A percentile compares a stretch with the other conserved stretches of the same genome.
These are phyloP conservation scores for Candida buenavistaensis DNA, from an alignment of 1,139 yeast genomes.

Conservation along the genomic window DNA sequence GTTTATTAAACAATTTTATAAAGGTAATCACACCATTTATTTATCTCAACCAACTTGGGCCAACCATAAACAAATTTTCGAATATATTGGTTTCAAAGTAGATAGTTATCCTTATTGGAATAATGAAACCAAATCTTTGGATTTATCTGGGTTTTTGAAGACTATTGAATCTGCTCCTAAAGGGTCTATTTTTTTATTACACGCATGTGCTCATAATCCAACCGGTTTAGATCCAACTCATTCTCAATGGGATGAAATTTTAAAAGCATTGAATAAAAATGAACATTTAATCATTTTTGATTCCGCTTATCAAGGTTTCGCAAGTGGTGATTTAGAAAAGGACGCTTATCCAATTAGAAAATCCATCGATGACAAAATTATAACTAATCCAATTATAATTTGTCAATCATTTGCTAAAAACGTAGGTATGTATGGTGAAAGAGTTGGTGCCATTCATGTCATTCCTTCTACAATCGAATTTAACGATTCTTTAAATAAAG, in stretches of 20 bases:
- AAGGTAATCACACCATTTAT: slow-evolving; percentile 54
- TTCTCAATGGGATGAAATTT: slow-evolving; percentile 41
- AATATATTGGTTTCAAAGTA: slow-evolving; percentile 61
- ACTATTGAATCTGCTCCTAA: slow-evolving; percentile 70
- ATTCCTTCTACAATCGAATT: slow-evolving; percentile 45
- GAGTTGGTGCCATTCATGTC: slow-evolving; percentile 90
- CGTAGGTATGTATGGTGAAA: slow-evolving; percentile 97
- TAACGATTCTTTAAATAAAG: slow-evolving; percentile 34
- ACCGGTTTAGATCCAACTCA: slow-evolving; percentile 51
- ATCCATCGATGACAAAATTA: slow-evolving; percentile 57
- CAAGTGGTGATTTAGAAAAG: slow-evolving; percentile 69
- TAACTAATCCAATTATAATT: slow-evolving; percentile 56
- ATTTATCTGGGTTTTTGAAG: slow-evolving; percentile 64
- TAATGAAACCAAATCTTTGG: slow-evolving; percentile 58
- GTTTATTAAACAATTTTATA: slow-evolving; percentile 62
- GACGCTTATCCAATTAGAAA: slow-evolving; percentile 88
- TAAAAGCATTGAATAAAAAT: slow-evolving; percentile 38
- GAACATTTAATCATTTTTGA: slow-evolving; percentile 46
- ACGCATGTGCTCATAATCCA: slow-evolving; percentile 54
- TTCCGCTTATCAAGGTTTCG: slow-evolving; percentile 50
- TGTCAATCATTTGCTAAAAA: slow-evolving; percentile 98
- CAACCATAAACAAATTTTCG: slow-evolving; percentile 83
- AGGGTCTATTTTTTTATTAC: slow-evolving; percentile 68
- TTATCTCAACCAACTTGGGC: slow-evolving; percentile 96
- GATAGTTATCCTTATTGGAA: slow-evolving; percentile 80